These are phyloP conservation scores for Pythium monospermum DNA, from an alignment of 352 stramenopile genomes.

Conservation along the genomic window DNA sequence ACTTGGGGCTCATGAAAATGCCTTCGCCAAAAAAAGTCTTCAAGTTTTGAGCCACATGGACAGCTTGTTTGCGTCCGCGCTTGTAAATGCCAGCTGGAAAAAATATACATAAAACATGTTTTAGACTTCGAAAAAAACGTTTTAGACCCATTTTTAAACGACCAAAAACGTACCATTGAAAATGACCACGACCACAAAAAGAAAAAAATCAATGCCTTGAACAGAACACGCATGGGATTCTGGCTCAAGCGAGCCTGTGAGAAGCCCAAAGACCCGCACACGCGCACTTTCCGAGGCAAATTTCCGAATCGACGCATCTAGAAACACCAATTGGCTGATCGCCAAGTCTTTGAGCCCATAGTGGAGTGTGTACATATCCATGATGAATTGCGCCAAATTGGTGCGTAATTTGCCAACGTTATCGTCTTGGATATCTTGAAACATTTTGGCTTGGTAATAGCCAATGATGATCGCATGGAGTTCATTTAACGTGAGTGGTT, in stretches of 20 bases:
- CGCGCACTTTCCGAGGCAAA: conserved; percentile 62
- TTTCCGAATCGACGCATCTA: conserved; percentile 70
- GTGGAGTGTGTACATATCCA: conserved; percentile 81
- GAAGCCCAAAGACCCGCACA: conserved; percentile 59
- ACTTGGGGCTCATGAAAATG: conserved; percentile 50
- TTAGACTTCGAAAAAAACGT: too few relatives aligned
- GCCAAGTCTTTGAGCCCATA: conserved; percentile 76
- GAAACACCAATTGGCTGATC: conserved; percentile 74
- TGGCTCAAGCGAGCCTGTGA: conserved; percentile 68
- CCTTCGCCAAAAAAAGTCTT: conserved; percentile 67
- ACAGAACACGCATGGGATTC: conserved; percentile 71
- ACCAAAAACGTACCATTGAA: conserved; percentile 74
- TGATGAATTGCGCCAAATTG: conserved; percentile 74
- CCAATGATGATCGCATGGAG: conserved; percentile 68
- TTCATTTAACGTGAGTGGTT: conserved; percentile 65
- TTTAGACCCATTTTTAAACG: too few relatives aligned
- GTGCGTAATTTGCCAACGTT: conserved; percentile 40
- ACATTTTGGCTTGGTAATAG: conserved; percentile 81
- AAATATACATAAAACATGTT: conserved; percentile 7
- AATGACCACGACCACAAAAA: conserved; percentile 71
- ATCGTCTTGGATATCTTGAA: conserved; percentile 72
- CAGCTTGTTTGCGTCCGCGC: conserved; percentile 58
- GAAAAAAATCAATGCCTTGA: conserved; percentile 70
- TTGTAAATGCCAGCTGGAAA: conserved; percentile 56
- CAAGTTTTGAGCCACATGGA: conserved; percentile 63